A percentile compares a stretch with the other conserved stretches of the same genome.
Evolutionary conservation across 78 protist genomes (phyloP).

Genomic region (Chrysochromulina tobinii): DNA sequence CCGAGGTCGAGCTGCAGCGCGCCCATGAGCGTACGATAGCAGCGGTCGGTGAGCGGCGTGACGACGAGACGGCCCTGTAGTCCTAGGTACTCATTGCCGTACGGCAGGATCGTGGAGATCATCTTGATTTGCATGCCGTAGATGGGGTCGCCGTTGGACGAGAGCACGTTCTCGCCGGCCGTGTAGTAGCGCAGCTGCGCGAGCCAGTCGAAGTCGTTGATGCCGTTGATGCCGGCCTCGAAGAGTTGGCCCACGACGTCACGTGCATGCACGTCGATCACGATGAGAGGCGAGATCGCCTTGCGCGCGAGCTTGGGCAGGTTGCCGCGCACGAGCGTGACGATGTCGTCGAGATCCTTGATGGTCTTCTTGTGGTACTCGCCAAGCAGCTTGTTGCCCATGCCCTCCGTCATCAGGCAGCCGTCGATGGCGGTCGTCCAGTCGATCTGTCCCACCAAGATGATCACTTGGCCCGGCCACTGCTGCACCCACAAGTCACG

Average conservation of each 20-base stretch:
- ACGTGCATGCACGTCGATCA: conserved; percentile 80
- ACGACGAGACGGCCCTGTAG: conserved; percentile 81
- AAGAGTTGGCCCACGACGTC: conserved; percentile 63
- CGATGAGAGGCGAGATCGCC: conserved; percentile 63
- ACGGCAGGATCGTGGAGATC: neutral
- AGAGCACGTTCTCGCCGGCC: too few species aligned
- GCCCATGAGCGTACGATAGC: conserved; percentile 77
- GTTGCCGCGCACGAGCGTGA: conserved; percentile 55
- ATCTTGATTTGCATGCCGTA: neutral
- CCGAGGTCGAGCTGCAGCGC: conserved; percentile 81
- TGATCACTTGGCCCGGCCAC: conserved; percentile 79
- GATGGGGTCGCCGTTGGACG: too few species aligned
- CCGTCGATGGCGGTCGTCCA: conserved; percentile 70
- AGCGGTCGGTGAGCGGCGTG: conserved; percentile 88
- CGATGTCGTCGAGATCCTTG: conserved; percentile 36
- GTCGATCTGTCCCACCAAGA: conserved; percentile 50
- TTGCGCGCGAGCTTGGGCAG: conserved; percentile 49
- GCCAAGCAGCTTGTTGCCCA: neutral
- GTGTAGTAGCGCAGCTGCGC: conserved; percentile 48
- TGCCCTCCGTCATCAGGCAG: conserved; percentile 23
- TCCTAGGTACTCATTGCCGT: conserved; percentile 59
- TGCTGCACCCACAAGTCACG: conserved; percentile 71
- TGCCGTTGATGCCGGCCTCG: neutral
- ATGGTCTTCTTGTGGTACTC: conserved; percentile 34
- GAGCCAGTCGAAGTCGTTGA: conserved; percentile 79